Evolutionary conservation across 495 filamentous ascomycete genomes (phyloP).

Genomic region (Elasticomyces elasticus): DNA sequence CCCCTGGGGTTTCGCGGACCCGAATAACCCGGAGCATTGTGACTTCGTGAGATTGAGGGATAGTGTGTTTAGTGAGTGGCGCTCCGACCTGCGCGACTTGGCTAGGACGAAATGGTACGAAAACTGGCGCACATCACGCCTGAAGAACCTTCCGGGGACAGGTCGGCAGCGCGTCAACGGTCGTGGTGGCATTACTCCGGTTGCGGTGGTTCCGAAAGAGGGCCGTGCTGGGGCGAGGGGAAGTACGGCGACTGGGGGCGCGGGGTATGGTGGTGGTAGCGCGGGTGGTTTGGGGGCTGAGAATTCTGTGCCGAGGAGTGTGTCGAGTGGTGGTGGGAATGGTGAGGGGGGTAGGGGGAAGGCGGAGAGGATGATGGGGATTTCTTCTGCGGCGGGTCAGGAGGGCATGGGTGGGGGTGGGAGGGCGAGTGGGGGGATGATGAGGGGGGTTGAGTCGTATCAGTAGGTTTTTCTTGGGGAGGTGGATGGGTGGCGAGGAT

Average conservation of each 20-base stretch:
- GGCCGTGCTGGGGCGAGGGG: constrained; percentile 12
- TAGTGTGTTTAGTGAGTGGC: constrained; percentile 86
- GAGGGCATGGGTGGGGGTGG: constrained; percentile 1
- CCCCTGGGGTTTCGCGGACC: constrained; percentile 94
- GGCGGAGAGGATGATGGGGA: constrained; percentile 16
- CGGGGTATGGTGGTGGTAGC: not conserved
- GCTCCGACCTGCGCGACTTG: constrained; percentile 78
- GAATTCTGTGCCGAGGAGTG: constrained; percentile 13
- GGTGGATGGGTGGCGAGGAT: no score
- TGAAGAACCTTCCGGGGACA: constrained; percentile 31
- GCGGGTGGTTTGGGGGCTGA: constrained; percentile 9
- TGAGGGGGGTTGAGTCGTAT: constrained; percentile 9
- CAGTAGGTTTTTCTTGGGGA: constrained; percentile 1
- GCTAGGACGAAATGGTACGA: constrained; percentile 94
- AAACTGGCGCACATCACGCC: constrained; percentile 75
- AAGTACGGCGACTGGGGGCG: constrained; percentile 10
- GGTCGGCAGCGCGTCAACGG: constrained; percentile 1
- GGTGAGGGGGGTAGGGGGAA: constrained; percentile 1
- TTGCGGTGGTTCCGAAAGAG: constrained; percentile 16
- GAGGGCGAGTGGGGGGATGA: not conserved
- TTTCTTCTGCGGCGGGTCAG: not conserved
- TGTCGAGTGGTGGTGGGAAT: not conserved
- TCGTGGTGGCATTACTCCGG: constrained; percentile 18
- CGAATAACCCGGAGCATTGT: constrained; percentile 81
- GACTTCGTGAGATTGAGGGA: constrained; percentile 90